phyloP scores from a whole-genome alignment of 75 land plant species.

The Isoetes taiwanensis region DNA sequence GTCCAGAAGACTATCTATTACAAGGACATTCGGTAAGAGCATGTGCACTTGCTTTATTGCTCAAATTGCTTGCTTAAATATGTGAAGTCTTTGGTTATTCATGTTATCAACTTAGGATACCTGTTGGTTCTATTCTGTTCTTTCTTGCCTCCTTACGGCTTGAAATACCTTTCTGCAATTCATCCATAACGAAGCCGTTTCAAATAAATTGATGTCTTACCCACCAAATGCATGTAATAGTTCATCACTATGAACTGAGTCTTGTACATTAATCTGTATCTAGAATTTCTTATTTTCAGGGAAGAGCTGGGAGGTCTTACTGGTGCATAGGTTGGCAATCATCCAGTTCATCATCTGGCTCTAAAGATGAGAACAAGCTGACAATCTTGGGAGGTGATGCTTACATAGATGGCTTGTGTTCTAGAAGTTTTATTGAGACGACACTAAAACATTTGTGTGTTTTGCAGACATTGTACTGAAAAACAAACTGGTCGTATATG shows the following conservation, averaged over 20 bases:
- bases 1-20: slow-evolving; percentile 61
- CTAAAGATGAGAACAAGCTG: neutral
- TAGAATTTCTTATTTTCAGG: no score
- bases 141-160: neutral
- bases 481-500: slow-evolving; percentile 80
- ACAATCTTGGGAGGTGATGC: slow-evolving; percentile 22
- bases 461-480: slow-evolving; percentile 76
- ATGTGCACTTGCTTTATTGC: neutral
- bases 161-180: no score
- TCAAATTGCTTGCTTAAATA: neutral
- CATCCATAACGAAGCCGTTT: no score
- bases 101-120: no score
- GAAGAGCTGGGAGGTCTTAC: no score
- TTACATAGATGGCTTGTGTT: neutral
- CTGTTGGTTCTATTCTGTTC: no score
- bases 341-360: slow-evolving; percentile 8
- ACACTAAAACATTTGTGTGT: neutral
- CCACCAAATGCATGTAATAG: no score
- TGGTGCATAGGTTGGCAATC: slow-evolving; percentile 21
- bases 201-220: no score
- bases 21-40: slow-evolving; percentile 24
- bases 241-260: no score
- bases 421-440: neutral
- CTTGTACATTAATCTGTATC: no score
- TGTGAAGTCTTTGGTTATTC: neutral